These are phyloP conservation scores for Plasmodium blacklocki DNA, from an alignment of 169 alveolate genomes.

Conservation along the genomic window DNA sequence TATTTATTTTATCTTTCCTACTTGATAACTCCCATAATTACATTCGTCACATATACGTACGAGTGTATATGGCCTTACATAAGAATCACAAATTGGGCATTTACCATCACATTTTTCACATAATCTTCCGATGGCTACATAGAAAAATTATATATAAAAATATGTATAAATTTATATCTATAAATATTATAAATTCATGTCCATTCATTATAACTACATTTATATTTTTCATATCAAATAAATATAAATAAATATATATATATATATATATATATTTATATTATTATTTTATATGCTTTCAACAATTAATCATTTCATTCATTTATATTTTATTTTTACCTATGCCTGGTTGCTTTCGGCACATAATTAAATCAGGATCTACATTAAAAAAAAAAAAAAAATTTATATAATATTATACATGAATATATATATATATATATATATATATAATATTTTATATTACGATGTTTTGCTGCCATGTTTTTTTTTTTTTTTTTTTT, in stretches of 20 bases:
- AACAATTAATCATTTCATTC: neutral
- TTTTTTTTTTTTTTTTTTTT: neutral
- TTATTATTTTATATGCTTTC: neutral
- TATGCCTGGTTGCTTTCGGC: constrained; percentile 99
- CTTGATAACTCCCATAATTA: constrained; percentile 97
- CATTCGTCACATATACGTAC: constrained; percentile 99
- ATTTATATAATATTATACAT: neutral
- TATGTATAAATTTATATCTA: neutral
- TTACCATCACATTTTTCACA: constrained; percentile 99
- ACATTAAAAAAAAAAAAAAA: neutral
- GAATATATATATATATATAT: neutral
- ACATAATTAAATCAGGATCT: constrained; percentile 98
- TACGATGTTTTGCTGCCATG: constrained; percentile 50
- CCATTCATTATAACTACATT: too few species aligned
- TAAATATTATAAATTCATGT: neutral
- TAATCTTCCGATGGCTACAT: constrained; percentile 96
- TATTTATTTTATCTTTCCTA: constrained; percentile 13
- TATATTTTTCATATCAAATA: neutral
- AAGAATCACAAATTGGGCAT: constrained; percentile 99
- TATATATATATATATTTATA: too few species aligned
- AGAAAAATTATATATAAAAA: neutral
- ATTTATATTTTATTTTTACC: constrained; percentile 77
- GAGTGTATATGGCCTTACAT: constrained; percentile 96
- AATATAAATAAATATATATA: too few species aligned
- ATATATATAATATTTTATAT: neutral